Conservation (phyloP, 768 basidiomycete species). For the Phanerochaete sordida region DNA sequence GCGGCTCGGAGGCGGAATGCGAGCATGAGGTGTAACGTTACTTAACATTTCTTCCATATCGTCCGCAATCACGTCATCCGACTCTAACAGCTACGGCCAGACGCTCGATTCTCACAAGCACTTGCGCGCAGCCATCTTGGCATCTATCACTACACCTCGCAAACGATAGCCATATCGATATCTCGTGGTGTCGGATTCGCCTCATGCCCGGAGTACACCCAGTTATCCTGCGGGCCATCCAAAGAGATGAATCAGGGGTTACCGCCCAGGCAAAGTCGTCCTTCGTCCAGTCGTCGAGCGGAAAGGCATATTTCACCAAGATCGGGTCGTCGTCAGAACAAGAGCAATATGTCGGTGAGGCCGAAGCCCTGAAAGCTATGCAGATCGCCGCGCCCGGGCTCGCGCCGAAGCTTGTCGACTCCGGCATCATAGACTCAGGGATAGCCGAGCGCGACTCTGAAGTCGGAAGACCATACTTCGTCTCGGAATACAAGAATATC, state of each 20-base stretch:
- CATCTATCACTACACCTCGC: too few species aligned
- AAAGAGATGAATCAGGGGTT: slow-evolving; percentile 50
- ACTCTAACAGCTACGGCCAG: too few species aligned
- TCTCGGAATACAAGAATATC: slow-evolving; percentile 72
- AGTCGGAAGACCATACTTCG: slow-evolving; percentile 54
- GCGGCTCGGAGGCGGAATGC: not conserved
- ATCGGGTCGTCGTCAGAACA: slow-evolving; percentile 44
- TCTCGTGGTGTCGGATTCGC: too few species aligned
- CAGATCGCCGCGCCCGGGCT: slow-evolving; percentile 62
- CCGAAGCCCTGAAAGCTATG: slow-evolving; percentile 64
- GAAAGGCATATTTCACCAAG: slow-evolving; percentile 61
- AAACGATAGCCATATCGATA: too few species aligned
- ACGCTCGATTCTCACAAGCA: not conserved
- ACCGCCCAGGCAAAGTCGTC: slow-evolving; percentile 33
- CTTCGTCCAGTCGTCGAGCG: slow-evolving; percentile 52
- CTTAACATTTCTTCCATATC: not conserved
- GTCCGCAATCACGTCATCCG: not conserved
- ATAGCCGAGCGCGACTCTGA: slow-evolving; percentile 24
- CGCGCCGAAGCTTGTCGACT: slow-evolving; percentile 53
- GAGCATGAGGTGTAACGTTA: not conserved
- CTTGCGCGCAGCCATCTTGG: not conserved
- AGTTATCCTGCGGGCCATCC: slow-evolving; percentile 42
- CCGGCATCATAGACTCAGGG: slow-evolving; percentile 33
- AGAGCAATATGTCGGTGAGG: slow-evolving; percentile 71
- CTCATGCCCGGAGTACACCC: slow-evolving; percentile 1